Conservation (phyloP, 2,329 filamentous ascomycete species). For the Cercospora berteroae region DNA sequence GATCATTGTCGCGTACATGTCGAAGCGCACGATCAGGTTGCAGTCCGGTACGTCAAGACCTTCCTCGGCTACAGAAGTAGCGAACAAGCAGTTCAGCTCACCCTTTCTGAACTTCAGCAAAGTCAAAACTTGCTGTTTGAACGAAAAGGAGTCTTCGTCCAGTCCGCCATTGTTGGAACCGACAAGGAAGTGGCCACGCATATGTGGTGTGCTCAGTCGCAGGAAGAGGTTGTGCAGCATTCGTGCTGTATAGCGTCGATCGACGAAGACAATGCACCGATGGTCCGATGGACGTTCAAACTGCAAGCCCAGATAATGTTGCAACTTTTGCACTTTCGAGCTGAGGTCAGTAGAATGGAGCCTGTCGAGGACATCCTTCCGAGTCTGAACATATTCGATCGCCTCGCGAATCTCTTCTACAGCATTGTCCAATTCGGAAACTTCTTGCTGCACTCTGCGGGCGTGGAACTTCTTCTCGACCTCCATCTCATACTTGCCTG, state of each 20-base stretch:
- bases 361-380: constrained; percentile 15
- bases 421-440: constrained; percentile 52
- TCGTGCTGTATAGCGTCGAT: constrained; percentile 72
- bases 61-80: constrained; percentile 65
- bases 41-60: constrained; percentile 66
- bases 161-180: constrained; percentile 48
- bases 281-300: constrained; percentile 60
- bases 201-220: constrained; percentile 55
- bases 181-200: constrained; percentile 64
- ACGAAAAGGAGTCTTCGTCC: constrained; percentile 61
- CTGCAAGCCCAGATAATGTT: constrained; percentile 58
- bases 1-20: constrained; percentile 85
- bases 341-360: constrained; percentile 53
- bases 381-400: constrained; percentile 43
- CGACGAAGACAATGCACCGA: constrained; percentile 85
- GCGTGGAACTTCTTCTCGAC: constrained; percentile 37
- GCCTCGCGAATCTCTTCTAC: constrained; percentile 58
- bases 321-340: constrained; percentile 67
- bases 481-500: constrained; percentile 28
- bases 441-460: constrained; percentile 26
- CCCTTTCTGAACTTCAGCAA: constrained; percentile 64
- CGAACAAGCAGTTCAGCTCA: constrained; percentile 60
- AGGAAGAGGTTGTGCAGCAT: constrained; percentile 68
- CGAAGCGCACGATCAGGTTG: constrained; percentile 72
- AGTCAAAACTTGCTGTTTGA: constrained; percentile 70